Evolutionary conservation across 352 stramenopile genomes (phyloP), one percentile per base, ranked within the genome.

Genomic region (Phytophthora uliginosa): DNA sequence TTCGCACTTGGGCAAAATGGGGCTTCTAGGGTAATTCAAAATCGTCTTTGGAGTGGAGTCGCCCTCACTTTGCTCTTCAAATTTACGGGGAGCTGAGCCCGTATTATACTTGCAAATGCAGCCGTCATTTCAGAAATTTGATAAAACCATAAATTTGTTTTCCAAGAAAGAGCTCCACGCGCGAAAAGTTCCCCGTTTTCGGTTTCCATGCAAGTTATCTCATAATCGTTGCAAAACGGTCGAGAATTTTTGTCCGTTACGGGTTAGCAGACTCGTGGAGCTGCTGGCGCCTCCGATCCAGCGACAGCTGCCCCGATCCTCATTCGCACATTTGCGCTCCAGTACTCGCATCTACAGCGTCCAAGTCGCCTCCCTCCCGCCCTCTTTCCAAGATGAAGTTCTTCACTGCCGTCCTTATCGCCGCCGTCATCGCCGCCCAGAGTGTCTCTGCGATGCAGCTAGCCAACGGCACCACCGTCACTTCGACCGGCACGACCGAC

Each of bases 301-400:
- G 17, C 20, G 12, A 26, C 28, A 17, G 3, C 12, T 4, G 36
- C 6, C 20, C 13, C 18, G 40, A 2, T 59, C 28, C n/a, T 78
- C 74, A 81, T 81, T 81, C 70, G 53, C 59, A 70, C 62, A 78
- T 81, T 78, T 76, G 66, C 74, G 9, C 63, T 63, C 48, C 45
- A 74, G 40, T 40, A 52, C 38, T 53, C 63, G 52, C 71, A 81
- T 65, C 65, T 65, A 69, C 62, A 74, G 26, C 54, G 9, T 38
- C 56, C 17, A 51, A 55, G 59, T 67, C 58, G 8, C 48, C 38
- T 31, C 24, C 50, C 38, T 34, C 40, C 20, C 33, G 20, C 20
- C 13, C 8, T 33, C 13, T 51, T 50, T 50, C 33, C 34, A 78
- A 69, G 59, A 81, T 81, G 74, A 81, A 81, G 58, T 69, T 76